Percentiles rank a stretch among this genome's conserved stretches.
Evolutionary conservation across 176 grass and related monocot genomes (phyloP).

Genomic region (Cymbopogon citratus): DNA sequence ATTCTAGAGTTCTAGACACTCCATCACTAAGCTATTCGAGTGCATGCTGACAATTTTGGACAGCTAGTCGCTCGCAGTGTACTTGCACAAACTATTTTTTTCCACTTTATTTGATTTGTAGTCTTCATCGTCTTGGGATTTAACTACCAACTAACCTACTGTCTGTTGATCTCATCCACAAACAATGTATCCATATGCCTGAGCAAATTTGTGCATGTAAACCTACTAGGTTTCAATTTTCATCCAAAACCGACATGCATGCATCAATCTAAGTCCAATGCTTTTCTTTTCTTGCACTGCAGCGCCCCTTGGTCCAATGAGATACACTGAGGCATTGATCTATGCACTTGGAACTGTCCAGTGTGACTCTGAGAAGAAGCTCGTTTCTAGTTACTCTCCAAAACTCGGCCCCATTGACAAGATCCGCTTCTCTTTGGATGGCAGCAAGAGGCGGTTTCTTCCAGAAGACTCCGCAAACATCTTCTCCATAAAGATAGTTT

Average conservation of each 20-base stretch:
- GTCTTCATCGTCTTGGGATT: no score
- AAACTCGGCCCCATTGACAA: rapidly evolving
- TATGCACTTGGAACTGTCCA: not conserved
- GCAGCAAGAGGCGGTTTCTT: not conserved
- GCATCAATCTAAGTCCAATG: not conserved
- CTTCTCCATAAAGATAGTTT: not conserved
- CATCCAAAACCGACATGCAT: not conserved
- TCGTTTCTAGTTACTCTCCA: not conserved
- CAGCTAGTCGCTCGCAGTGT: no score
- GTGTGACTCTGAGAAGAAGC: not conserved
- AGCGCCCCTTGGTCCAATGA: not conserved
- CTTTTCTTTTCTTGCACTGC: not conserved
- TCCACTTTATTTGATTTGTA: no score
- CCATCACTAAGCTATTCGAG: no score
- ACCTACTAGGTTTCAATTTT: not conserved
- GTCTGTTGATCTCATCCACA: not conserved
- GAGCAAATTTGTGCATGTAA: not conserved
- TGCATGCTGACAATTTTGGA: no score
- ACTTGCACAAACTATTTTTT: no score
- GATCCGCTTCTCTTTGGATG: not conserved
- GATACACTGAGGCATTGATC: not conserved
- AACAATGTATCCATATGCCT: not conserved
- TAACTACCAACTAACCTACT: no score
- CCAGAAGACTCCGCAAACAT: not conserved
- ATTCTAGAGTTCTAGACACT: no score